Evolutionary conservation across 345 rosid genomes (phyloP).

Genomic region (Fremontodendron californicum): DNA sequence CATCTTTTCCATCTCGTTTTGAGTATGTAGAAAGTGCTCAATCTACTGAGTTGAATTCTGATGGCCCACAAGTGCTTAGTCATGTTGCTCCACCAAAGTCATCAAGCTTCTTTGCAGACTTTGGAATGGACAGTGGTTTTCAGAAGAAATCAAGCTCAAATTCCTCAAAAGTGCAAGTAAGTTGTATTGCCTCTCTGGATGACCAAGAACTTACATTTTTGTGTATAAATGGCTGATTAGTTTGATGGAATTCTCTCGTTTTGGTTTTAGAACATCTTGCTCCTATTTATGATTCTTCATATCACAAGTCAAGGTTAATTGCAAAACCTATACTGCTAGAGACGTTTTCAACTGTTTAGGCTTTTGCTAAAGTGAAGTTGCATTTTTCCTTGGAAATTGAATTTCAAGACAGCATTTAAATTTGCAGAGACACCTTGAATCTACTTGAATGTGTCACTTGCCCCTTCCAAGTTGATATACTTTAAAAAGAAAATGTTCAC

Average conservation of each 20-base stretch:
- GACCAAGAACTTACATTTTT: neutral
- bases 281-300: neutral
- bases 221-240: neutral
- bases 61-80: slow-evolving; percentile 65
- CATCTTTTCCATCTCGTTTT: slow-evolving; percentile 77
- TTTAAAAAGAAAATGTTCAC: no score
- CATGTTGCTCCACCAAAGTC: slow-evolving; percentile 97
- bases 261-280: neutral
- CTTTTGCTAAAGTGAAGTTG: neutral
- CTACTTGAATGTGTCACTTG: neutral
- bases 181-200: slow-evolving; percentile 3
- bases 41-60: slow-evolving; percentile 46
- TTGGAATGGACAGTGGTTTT: slow-evolving; percentile 74
- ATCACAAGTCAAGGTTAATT: neutral
- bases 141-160: slow-evolving; percentile 55
- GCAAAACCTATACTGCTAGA: neutral
- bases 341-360: neutral
- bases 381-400: neutral
- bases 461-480: neutral
- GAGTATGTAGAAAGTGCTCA: slow-evolving; percentile 71
- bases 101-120: slow-evolving; percentile 82
- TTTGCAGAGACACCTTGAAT: neutral
- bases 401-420: neutral
- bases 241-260: neutral
- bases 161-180: slow-evolving; percentile 76